Evolutionary conservation across 495 filamentous ascomycete genomes (phyloP).

Genomic region (Aspergillus ostianus): DNA sequence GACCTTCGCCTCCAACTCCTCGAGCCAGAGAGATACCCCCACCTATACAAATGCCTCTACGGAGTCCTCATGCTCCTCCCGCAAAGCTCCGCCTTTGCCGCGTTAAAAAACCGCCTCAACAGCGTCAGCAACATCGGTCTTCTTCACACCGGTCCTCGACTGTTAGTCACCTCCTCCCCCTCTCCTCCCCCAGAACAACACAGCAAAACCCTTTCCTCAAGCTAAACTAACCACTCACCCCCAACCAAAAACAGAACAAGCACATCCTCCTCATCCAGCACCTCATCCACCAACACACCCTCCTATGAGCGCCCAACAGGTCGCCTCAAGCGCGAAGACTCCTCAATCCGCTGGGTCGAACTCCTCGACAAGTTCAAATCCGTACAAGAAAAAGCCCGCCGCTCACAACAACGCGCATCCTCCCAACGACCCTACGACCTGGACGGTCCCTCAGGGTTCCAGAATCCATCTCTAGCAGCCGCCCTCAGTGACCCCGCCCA

Average conservation of each 20-base stretch:
- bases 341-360: slow-evolving; percentile 84
- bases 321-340: slow-evolving; percentile 82
- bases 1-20: slow-evolving; percentile 94
- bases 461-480: slow-evolving; percentile 28
- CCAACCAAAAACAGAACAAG: slow-evolving; percentile 10
- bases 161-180: slow-evolving; percentile 55
- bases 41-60: slow-evolving; percentile 98
- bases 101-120: slow-evolving; percentile 93
- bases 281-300: slow-evolving; percentile 16
- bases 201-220: neutral
- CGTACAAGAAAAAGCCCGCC: slow-evolving; percentile 78
- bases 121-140: slow-evolving; percentile 96
- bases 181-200: neutral
- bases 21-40: slow-evolving; percentile 95
- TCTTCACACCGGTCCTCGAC: slow-evolving; percentile 77
- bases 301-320: slow-evolving; percentile 61
- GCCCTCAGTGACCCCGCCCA: slow-evolving; percentile 34
- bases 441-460: slow-evolving; percentile 20
- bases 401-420: slow-evolving; percentile 47
- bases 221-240: neutral
- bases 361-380: slow-evolving; percentile 93
- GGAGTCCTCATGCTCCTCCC: slow-evolving; percentile 97
- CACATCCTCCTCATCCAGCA: slow-evolving; percentile 3
- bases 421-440: slow-evolving; percentile 34
- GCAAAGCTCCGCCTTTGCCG: slow-evolving; percentile 94